Conservation (phyloP, 257 asterid genomes). For the Ballota nigra region DNA sequence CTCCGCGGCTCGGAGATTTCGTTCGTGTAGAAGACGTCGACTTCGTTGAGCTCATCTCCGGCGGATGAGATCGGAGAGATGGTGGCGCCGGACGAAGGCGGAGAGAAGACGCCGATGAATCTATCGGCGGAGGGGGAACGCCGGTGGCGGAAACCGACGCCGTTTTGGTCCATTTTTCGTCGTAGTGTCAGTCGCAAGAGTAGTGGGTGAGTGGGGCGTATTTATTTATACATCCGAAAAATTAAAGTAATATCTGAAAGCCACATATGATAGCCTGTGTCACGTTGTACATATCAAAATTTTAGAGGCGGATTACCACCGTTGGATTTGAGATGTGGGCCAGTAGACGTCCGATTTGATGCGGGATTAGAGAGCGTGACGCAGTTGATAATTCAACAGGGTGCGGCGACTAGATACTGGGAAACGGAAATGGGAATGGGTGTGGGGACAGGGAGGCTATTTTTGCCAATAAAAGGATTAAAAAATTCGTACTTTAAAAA, state of each 20-base stretch:
- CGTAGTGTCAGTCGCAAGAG: background rate
- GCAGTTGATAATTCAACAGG: constrained; percentile 14
- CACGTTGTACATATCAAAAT: background rate
- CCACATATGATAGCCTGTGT: background rate
- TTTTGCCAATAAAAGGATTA: background rate
- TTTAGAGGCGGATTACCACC: background rate
- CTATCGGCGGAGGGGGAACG: constrained; percentile 66
- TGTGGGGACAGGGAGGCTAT: constrained; percentile 1
- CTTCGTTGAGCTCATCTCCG: constrained; percentile 67
- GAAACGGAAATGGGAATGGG: too few species aligned
- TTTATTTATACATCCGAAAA: background rate
- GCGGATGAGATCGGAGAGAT: constrained; percentile 13
- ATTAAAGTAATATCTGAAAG: background rate
- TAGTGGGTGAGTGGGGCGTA: constrained; percentile 7
- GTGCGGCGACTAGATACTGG: constrained; percentile 27
- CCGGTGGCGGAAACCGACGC: constrained; percentile 46
- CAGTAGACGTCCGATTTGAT: background rate
- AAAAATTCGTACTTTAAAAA: background rate
- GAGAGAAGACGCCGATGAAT: constrained; percentile 63
- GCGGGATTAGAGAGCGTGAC: constrained; percentile 8
- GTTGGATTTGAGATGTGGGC: background rate
- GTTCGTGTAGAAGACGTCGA: constrained; percentile 69
- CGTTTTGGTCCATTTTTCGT: constrained; percentile 46
- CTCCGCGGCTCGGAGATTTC: constrained; percentile 32
- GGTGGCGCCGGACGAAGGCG: constrained; percentile 34